phyloP scores from a whole-genome alignment of 176 grass and related monocot genomes.

The Carex pumila region DNA sequence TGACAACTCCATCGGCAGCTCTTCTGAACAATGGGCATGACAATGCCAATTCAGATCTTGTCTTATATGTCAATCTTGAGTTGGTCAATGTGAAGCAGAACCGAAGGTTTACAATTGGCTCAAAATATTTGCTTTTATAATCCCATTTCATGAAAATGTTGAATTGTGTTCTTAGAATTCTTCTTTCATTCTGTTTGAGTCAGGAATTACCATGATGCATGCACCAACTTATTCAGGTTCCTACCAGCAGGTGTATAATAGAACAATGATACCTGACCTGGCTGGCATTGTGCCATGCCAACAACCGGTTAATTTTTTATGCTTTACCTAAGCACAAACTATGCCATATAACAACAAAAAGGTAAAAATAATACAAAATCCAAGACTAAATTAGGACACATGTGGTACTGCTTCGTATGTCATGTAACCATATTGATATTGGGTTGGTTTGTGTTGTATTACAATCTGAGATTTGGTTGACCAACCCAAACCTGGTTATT shows the following conservation, averaged over 20 bases:
- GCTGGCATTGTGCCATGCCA: not conserved
- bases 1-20: slow-evolving; percentile 71
- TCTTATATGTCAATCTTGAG: slow-evolving; percentile 82
- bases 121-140: not conserved
- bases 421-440: not conserved
- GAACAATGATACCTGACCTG: not conserved
- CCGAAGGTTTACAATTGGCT: slow-evolving; percentile 56
- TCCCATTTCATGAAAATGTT: not conserved
- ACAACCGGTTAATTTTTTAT: not conserved
- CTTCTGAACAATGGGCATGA: slow-evolving; percentile 74
- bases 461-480: not conserved
- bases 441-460: not conserved
- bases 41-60: slow-evolving; percentile 90
- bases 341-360: not conserved
- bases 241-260: not conserved
- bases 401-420: not conserved
- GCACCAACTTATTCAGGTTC: not conserved
- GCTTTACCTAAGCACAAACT: not conserved
- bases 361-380: not conserved
- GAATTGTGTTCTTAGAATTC: not conserved
- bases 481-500: not conserved
- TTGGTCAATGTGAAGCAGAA: slow-evolving; percentile 56
- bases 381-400: not conserved
- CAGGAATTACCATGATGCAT: not conserved
- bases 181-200: slow-evolving; percentile 1